Conservation (phyloP, 352 stramenopile genomes). For the Pythium scleroteichum region DNA sequence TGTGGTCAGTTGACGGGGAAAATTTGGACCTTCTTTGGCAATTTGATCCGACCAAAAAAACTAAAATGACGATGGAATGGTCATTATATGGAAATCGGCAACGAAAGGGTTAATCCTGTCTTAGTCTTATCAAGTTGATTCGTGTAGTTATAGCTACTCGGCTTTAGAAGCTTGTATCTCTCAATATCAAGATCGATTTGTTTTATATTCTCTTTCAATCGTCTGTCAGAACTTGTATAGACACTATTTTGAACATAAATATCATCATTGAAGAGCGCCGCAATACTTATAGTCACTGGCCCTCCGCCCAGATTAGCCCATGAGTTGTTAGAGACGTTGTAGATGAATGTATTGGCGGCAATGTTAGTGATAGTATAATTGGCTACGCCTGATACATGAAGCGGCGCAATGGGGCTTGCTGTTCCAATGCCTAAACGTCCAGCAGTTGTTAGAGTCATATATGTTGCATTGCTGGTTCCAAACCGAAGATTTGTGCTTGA, state of each 20-base stretch:
- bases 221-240: constrained; percentile 5
- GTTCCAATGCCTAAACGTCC: no score
- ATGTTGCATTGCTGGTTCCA: no score
- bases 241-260: constrained; percentile 7
- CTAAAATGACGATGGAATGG: constrained; percentile 21
- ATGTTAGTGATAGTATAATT: constrained; percentile 6
- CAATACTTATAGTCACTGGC: constrained; percentile 5
- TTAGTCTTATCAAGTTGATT: constrained; percentile 1
- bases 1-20: constrained; percentile 7
- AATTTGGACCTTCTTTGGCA: constrained; percentile 6
- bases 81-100: constrained; percentile 26
- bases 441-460: no score
- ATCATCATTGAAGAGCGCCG: constrained; percentile 1
- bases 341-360: constrained; percentile 6
- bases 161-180: background rate
- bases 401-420: no score
- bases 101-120: constrained; percentile 22
- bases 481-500: no score
- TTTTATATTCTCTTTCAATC: constrained; percentile 15
- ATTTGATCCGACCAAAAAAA: constrained; percentile 11
- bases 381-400: background rate
- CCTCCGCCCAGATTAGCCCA: constrained; percentile 1
- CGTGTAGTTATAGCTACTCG: constrained; percentile 5
- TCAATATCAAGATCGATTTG: background rate
- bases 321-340: constrained; percentile 7